Evolutionary conservation across 1,284 basidiomycete species (phyloP).

Genomic region (Austroboletus olivaceoglutinosus): DNA sequence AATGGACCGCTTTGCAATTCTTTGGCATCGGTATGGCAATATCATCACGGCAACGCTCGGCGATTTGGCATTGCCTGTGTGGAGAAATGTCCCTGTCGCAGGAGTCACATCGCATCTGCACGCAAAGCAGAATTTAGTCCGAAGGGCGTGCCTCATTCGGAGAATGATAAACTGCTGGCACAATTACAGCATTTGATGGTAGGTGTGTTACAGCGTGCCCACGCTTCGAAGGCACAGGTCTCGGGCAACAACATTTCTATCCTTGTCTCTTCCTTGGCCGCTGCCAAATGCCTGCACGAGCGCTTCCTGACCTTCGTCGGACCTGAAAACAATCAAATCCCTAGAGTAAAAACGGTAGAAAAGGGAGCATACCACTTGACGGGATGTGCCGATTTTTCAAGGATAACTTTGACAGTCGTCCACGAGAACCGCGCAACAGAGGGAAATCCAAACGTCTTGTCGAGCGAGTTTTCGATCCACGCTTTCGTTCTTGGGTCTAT

Average conservation of each 20-base stretch:
- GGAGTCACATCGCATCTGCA: too few relatives aligned
- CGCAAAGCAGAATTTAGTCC: too few relatives aligned
- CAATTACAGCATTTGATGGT: too few relatives aligned
- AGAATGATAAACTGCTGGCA: too few relatives aligned
- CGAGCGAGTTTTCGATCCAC: conserved; percentile 76
- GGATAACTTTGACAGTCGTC: conserved; percentile 86
- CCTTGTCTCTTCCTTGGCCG: conserved; percentile 67
- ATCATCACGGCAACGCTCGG: too few relatives aligned
- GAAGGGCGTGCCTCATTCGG: too few relatives aligned
- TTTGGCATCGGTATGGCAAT: too few relatives aligned
- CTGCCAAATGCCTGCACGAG: conserved; percentile 72
- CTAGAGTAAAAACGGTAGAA: background rate
- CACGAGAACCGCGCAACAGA: conserved; percentile 92
- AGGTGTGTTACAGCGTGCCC: conserved; percentile 39
- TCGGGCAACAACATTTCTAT: conserved; percentile 61
- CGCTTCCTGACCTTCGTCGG: conserved; percentile 76
- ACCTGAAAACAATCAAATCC: conserved; percentile 46
- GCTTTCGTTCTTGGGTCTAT: conserved; percentile 90
- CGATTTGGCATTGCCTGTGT: too few relatives aligned
- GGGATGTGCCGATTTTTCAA: conserved; percentile 78
- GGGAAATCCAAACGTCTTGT: conserved; percentile 92
- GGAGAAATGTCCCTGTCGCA: too few relatives aligned
- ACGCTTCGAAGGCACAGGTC: conserved; percentile 75
- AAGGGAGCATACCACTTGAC: conserved; percentile 69
- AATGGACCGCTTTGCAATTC: too few relatives aligned